Conservation (phyloP, 1,284 basidiomycete genomes). For the Ustilago vetiveriae region DNA sequence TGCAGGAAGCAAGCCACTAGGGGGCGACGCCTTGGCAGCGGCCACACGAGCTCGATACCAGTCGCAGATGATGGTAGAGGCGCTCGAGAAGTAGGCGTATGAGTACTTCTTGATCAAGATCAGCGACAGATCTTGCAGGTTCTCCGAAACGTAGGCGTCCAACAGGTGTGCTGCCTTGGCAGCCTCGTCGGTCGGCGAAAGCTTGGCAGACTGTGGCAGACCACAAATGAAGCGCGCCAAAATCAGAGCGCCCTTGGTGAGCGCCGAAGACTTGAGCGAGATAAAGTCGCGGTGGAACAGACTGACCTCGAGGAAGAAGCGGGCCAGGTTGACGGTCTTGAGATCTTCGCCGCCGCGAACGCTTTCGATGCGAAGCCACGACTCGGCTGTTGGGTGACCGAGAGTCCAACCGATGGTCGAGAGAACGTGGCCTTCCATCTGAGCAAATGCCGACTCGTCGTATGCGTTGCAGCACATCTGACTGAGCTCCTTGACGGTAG, state of each 20-base stretch:
- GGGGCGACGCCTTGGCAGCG: conserved; percentile 23
- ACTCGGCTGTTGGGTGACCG: conserved; percentile 97
- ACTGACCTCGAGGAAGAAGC: conserved; percentile 98
- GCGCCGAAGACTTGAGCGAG: conserved; percentile 81
- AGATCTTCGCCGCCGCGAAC: conserved; percentile 74
- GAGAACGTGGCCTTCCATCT: conserved; percentile 86
- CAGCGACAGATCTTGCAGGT: conserved; percentile 88
- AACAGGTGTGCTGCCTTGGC: conserved; percentile 75
- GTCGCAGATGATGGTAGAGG: conserved; percentile 88
- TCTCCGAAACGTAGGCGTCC: conserved; percentile 83
- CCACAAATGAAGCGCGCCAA: conserved; percentile 82
- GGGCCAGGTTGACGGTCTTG: conserved; percentile 90
- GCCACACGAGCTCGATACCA: conserved; percentile 74
- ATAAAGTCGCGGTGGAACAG: conserved; percentile 96
- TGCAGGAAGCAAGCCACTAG: conserved; percentile 46
- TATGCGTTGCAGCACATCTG: conserved; percentile 95
- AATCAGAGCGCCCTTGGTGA: conserved; percentile 86
- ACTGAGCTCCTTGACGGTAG: conserved; percentile 89
- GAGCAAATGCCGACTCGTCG: conserved; percentile 88
- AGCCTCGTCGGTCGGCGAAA: conserved; percentile 35
- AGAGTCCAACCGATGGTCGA: conserved; percentile 94
- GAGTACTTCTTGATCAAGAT: conserved; percentile 97
- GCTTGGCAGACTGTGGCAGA: conserved; percentile 28
- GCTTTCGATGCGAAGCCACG: conserved; percentile 81
- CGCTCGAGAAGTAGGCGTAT: conserved; percentile 90